phyloP scores from a whole-genome alignment of 1,284 basidiomycete species.

The Cutaneotrichosporon sp. region DNA sequence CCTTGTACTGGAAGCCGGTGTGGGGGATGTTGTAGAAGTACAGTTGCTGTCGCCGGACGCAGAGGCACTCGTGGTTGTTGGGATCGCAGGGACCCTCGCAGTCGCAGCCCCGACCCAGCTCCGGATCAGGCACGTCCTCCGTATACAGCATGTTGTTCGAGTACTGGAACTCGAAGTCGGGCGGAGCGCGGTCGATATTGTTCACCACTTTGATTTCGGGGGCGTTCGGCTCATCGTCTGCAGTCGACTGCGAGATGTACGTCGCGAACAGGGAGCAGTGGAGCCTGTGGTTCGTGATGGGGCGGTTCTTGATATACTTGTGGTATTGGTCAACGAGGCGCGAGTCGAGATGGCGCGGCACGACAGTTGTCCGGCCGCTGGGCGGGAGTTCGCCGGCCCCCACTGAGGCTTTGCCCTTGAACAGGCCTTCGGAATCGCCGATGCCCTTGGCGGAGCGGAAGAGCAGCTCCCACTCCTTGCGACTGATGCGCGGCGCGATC shows the following conservation, averaged over 20 bases:
- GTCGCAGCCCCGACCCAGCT: conserved; percentile 62
- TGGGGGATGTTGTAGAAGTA: conserved; percentile 44
- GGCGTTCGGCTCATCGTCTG: conserved; percentile 60
- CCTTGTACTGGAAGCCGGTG: conserved; percentile 64
- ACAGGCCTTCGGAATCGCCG: background rate
- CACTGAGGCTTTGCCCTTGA: conserved; percentile 1
- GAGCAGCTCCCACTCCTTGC: background rate
- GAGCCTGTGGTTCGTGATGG: conserved; percentile 20
- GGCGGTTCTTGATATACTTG: background rate
- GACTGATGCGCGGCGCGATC: background rate
- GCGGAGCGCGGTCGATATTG: conserved; percentile 58
- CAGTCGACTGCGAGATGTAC: conserved; percentile 57
- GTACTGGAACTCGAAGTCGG: conserved; percentile 43
- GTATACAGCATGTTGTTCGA: conserved; percentile 59
- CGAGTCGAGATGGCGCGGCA: background rate
- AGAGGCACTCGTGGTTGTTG: conserved; percentile 62
- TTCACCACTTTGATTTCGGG: conserved; percentile 64
- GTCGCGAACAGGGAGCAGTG: conserved; percentile 55
- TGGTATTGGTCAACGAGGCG: background rate
- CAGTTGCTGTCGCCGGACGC: conserved; percentile 57
- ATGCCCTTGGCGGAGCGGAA: background rate
- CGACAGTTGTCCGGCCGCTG: background rate
- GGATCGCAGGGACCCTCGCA: conserved; percentile 71
- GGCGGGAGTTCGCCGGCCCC: background rate
- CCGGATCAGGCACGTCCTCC: conserved; percentile 61